A percentile compares a stretch with the other conserved stretches of the same genome.
Conservation (phyloP, 1,139 yeast genomes). For the Diutina sp. region DNA sequence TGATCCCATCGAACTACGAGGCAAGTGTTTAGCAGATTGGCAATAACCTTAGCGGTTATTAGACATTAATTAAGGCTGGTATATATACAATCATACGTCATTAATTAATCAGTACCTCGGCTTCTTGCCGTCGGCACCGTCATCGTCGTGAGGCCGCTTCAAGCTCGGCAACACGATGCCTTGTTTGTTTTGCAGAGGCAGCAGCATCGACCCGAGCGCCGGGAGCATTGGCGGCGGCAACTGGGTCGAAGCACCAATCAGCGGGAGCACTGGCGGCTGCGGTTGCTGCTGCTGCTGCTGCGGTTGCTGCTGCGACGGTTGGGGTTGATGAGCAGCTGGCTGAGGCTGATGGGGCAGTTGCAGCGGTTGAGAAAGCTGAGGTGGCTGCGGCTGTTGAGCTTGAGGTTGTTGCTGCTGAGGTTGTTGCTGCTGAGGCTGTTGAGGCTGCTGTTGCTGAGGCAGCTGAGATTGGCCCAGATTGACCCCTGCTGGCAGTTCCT, state of each 20-base stretch:
- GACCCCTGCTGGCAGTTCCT: no score
- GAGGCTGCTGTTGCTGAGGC: background rate
- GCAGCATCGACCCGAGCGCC: background rate
- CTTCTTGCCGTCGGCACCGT: background rate
- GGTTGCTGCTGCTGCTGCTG: background rate
- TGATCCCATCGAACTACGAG: background rate
- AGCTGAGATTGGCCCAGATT: background rate
- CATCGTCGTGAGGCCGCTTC: background rate
- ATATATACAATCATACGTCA: background rate
- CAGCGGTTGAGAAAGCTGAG: background rate
- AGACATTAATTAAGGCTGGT: background rate
- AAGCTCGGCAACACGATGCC: background rate
- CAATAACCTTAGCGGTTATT: background rate
- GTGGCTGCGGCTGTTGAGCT: background rate
- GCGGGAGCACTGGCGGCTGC: background rate
- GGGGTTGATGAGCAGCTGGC: background rate
- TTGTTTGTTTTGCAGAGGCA: background rate
- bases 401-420: background rate
- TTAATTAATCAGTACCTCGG: background rate
- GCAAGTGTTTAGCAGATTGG: no score
- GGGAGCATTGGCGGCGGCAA: background rate
- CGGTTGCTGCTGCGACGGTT: background rate
- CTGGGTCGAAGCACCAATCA: background rate
- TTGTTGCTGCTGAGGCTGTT: background rate
- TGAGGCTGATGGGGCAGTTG: background rate